Base-by-base conservation (phyloP, 2,329 filamentous ascomycete genomes). In the Aspergillus pseudoviridinutans region DNA sequence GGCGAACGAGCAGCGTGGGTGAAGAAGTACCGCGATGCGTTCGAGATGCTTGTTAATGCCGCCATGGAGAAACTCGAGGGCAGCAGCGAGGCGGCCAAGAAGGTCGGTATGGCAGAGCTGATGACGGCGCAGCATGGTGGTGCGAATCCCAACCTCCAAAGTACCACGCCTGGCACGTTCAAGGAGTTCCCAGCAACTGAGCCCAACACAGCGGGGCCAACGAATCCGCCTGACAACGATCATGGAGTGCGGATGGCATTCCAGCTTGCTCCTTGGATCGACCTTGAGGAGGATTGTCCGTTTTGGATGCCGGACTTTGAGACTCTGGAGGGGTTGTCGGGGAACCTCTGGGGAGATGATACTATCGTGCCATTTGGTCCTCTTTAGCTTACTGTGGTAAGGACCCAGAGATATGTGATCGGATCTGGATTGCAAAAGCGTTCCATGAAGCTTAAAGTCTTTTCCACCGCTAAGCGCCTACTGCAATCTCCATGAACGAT, bases 1-100 rank as follows among this genome's bases (percentile, higher is more conserved):
- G 73, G 78, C 4, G 79, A 81, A 61, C 74, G 78, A 29, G 78
- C 78, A 7, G 67, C 73, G 0, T 80, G 78, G 76, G 78, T 80
- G 3, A 77, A 76, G 54, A 76, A 76, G 59, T 80, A 80, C 66
- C 73, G 78, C 5, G 78, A 80, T 44, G 76, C 78, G 3, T 80
- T 80, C 54, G 78, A 80, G 55, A 56, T 79, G 1, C 72, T 80
- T 2, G 76, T 79, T 27, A 77, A 77, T 50, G 77, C 78, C 3
- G 70, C 77, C 1, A 79, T 79, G 77, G 76, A 79, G 57, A 78
- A 77, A 49, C 61, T 79, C 0, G 73, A 78, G 56, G 74, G 72
- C 6, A 46, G 10, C 42, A 72, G 72, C 35, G 73, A 75, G 27
- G 68, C 63, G 0, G 67, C 67, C 9, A 67, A 65, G 3, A 71